phyloP scores from a whole-genome alignment of 768 basidiomycete genomes.

The Podaxis sp. region DNA sequence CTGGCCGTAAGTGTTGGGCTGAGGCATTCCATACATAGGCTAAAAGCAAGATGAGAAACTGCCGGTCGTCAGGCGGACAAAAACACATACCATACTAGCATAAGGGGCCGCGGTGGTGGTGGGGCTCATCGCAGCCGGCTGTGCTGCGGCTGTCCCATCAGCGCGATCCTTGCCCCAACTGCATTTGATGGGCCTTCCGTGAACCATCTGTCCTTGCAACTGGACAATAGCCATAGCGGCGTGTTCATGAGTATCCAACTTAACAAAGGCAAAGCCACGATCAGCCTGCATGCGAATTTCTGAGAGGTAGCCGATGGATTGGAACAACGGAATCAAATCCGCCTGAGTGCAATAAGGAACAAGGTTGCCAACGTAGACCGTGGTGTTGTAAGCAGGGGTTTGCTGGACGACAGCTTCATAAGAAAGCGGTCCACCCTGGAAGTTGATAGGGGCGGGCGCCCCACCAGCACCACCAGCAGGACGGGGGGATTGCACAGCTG shows the following conservation, averaged over 20 bases:
- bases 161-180: constrained; percentile 98
- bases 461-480: constrained; percentile 42
- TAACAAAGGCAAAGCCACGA: constrained; percentile 98
- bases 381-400: constrained; percentile 91
- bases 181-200: constrained; percentile 96
- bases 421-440: constrained; percentile 83
- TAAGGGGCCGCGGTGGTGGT: constrained; percentile 65
- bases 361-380: constrained; percentile 98
- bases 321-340: constrained; percentile 96
- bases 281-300: constrained; percentile 99
- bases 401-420: constrained; percentile 94
- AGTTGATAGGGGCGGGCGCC: constrained; percentile 89
- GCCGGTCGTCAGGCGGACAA: neutral
- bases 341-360: constrained; percentile 97
- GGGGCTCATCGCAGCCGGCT: constrained; percentile 56
- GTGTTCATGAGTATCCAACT: constrained; percentile 97
- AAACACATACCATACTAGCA: constrained; percentile 69
- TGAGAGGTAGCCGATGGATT: constrained; percentile 96
- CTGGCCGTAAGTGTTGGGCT: constrained; percentile 75
- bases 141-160: constrained; percentile 61
- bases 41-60: constrained; percentile 27
- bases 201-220: constrained; percentile 95
- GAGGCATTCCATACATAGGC: constrained; percentile 92
- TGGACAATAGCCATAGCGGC: constrained; percentile 98
- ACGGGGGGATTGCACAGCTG: constrained; percentile 38